Evolutionary conservation across 1,139 yeast genomes (phyloP).

Genomic region (Yamadazyma siamensis): DNA sequence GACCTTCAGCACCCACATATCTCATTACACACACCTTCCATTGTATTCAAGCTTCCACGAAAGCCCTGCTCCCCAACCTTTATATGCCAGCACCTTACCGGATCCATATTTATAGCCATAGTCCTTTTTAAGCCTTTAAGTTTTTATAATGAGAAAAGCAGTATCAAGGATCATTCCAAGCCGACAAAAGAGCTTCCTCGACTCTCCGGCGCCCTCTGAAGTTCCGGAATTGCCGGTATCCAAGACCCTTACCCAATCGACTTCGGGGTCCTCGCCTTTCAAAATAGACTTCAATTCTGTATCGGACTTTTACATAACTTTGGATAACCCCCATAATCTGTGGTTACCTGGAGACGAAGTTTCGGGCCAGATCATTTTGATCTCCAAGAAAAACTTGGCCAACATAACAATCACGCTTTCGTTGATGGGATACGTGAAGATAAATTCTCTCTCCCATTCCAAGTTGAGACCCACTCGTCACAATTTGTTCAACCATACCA

Average conservation of each 20-base stretch:
- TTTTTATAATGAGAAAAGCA: conserved; percentile 44
- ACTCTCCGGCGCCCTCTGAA: conserved; percentile 1
- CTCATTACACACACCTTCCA: too few relatives aligned
- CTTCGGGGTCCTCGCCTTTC: conserved; percentile 13
- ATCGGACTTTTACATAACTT: conserved; percentile 63
- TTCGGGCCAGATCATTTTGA: conserved; percentile 59
- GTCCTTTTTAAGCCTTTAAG: too few relatives aligned
- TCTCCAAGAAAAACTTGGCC: conserved; percentile 52
- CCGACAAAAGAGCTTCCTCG: conserved; percentile 13
- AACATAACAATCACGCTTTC: conserved; percentile 54
- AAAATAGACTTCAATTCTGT: conserved; percentile 44
- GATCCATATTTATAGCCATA: too few relatives aligned
- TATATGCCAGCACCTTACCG: too few relatives aligned
- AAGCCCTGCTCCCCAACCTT: too few relatives aligned
- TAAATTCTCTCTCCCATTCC: conserved; percentile 50
- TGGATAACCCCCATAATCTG: conserved; percentile 70
- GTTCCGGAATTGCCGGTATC: not conserved
- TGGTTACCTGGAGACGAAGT: conserved; percentile 69
- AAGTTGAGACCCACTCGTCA: conserved; percentile 51
- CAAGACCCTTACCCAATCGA: conserved; percentile 3
- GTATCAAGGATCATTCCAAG: conserved; percentile 41
- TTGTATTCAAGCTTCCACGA: too few relatives aligned
- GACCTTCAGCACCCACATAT: too few relatives aligned
- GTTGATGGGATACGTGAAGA: conserved; percentile 54
- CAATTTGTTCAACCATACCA: conserved; percentile 60